Evolutionary conservation across 306 rosid genomes (phyloP).

Genomic region (Fagus crenata): DNA sequence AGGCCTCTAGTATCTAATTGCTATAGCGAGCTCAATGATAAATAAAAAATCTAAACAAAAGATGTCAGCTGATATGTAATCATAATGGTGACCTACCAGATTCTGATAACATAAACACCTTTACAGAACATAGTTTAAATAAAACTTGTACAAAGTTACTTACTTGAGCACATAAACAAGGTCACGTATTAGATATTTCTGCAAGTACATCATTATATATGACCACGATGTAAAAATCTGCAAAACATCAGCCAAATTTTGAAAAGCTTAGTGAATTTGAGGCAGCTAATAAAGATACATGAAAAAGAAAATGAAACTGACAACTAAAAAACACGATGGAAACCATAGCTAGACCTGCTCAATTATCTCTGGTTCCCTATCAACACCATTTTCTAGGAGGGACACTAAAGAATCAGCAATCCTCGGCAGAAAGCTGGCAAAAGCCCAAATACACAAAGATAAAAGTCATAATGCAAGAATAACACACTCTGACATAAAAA

Average conservation of each 20-base stretch:
- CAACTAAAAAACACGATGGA: conserved; percentile 12
- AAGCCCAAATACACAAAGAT: conserved; percentile 26
- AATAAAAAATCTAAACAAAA: not conserved
- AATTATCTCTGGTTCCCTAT: conserved; percentile 82
- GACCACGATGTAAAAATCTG: conserved; percentile 92
- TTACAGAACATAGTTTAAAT: not conserved
- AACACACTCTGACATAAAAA: not conserved
- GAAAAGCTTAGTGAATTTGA: conserved; percentile 1
- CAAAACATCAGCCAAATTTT: conserved; percentile 26
- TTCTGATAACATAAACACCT: not conserved
- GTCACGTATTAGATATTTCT: conserved; percentile 63
- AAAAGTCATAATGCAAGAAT: conserved; percentile 11
- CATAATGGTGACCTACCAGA: not conserved
- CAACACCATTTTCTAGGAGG: conserved; percentile 80
- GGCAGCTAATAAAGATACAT: conserved; percentile 20
- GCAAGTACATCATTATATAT: conserved; percentile 72
- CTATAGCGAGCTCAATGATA: not conserved
- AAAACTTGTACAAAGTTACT: conserved; percentile 30
- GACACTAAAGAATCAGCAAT: conserved; percentile 64
- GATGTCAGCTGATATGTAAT: not conserved
- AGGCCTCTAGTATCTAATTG: not conserved
- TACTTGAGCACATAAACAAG: conserved; percentile 67
- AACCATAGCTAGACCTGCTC: conserved; percentile 62
- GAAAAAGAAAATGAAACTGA: not conserved
- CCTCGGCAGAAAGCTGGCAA: conserved; percentile 59